Evolutionary conservation across 2,329 filamentous ascomycete genomes (phyloP).

Genomic region (Hortaea sp.): DNA sequence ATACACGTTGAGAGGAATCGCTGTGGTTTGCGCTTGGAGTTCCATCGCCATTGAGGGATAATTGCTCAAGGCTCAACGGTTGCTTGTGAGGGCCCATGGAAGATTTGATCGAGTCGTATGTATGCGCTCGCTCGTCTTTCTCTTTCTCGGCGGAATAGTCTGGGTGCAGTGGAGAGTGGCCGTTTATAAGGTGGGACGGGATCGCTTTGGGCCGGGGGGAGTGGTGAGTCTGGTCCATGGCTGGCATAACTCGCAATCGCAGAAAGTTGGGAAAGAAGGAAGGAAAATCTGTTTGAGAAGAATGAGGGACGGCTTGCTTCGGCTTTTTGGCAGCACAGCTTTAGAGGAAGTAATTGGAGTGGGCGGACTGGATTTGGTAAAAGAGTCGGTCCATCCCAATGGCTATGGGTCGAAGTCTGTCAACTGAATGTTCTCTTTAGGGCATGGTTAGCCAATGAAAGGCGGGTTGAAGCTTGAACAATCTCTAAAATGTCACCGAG

Average conservation of each 20-base stretch:
- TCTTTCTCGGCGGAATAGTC: slow-evolving; percentile 37
- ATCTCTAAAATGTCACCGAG: too few relatives aligned
- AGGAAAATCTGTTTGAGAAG: background rate
- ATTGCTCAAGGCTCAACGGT: slow-evolving; percentile 29
- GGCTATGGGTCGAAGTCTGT: background rate
- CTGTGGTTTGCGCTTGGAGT: slow-evolving; percentile 1
- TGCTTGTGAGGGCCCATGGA: slow-evolving; percentile 43
- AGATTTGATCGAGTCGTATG: slow-evolving; percentile 49
- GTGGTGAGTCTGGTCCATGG: too few relatives aligned
- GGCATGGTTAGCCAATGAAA: too few relatives aligned
- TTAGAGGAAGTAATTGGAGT: slow-evolving; percentile 26
- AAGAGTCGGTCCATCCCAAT: slow-evolving; percentile 25
- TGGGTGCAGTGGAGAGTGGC: slow-evolving; percentile 40
- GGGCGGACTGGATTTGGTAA: slow-evolving; percentile 24
- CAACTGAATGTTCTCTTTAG: too few relatives aligned
- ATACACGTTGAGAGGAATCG: slow-evolving; percentile 7
- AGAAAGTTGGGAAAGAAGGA: background rate
- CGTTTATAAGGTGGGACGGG: slow-evolving; percentile 48
- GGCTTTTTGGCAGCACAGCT: background rate
- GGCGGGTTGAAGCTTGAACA: too few relatives aligned
- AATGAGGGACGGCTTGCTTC: background rate
- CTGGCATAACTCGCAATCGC: too few relatives aligned
- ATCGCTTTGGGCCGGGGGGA: slow-evolving; percentile 39
- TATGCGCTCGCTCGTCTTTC: slow-evolving; percentile 44
- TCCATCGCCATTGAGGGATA: slow-evolving; percentile 4